Evolutionary conservation across 2,329 filamentous ascomycete species (phyloP).

Genomic region (Orbilia oligospora): DNA sequence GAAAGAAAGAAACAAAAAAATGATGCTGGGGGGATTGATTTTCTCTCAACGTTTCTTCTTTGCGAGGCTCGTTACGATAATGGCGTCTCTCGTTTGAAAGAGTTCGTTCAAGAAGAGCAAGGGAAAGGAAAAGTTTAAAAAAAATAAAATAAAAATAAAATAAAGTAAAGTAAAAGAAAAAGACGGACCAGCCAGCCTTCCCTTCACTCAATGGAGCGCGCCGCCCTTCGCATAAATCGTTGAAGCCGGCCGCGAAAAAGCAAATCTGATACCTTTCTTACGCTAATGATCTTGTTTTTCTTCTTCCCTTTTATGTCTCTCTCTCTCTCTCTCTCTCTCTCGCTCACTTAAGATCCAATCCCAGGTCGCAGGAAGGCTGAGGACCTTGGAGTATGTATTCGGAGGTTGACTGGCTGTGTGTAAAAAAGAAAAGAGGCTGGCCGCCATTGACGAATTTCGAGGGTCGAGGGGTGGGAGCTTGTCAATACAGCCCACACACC

Average conservation of each 20-base stretch:
- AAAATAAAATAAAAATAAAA: conserved; percentile 18
- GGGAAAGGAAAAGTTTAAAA: conserved; percentile 42
- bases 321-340: conserved; percentile 20
- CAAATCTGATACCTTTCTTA: conserved; percentile 41
- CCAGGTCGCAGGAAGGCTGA: conserved; percentile 62
- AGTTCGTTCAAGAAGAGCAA: conserved; percentile 31
- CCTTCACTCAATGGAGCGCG: conserved; percentile 63
- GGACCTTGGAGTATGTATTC: too few species aligned
- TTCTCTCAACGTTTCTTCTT: conserved; percentile 52
- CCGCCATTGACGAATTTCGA: conserved; percentile 50
- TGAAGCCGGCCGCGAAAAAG: conserved; percentile 60
- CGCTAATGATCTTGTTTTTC: conserved; percentile 60
- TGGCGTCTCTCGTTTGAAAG: conserved; percentile 31
- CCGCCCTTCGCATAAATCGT: conserved; percentile 63
- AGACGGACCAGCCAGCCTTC: conserved; percentile 59
- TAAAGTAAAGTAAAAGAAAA: neutral
- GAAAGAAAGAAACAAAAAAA: too few species aligned
- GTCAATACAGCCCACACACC: conserved; percentile 49
- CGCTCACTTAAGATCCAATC: conserved; percentile 53
- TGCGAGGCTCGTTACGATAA: conserved; percentile 59
- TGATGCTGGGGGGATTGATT: conserved; percentile 51
- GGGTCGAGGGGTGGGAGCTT: conserved; percentile 32
- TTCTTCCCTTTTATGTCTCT: conserved; percentile 39
- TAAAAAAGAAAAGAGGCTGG: conserved; percentile 60
- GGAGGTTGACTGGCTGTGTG: conserved; percentile 53